Evolutionary conservation across 2,329 filamentous ascomycete species (phyloP).

Genomic region (Fusarium praegraminearum): DNA sequence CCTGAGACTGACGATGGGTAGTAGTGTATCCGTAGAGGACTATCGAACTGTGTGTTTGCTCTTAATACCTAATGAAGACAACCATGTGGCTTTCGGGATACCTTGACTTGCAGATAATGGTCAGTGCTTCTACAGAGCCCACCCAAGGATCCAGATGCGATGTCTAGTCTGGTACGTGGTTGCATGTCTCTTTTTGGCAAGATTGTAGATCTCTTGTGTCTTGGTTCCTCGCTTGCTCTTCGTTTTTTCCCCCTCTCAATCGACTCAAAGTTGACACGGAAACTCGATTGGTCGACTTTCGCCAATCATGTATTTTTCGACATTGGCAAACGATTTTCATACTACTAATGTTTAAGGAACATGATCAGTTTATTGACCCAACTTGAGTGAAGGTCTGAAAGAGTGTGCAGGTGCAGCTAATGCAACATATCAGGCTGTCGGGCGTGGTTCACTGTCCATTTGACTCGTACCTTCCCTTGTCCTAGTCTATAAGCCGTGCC

Average conservation of each 20-base stretch:
- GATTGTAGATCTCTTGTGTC: slow-evolving; percentile 33
- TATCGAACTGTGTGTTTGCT: slow-evolving; percentile 11
- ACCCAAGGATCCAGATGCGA: slow-evolving; percentile 30
- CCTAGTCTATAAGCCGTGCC: neutral
- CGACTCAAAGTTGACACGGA: neutral
- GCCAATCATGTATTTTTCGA: neutral
- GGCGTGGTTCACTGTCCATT: neutral
- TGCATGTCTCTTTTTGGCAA: slow-evolving; percentile 28
- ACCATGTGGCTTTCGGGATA: slow-evolving; percentile 38
- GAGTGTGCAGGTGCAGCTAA: neutral
- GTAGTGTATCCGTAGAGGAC: neutral
- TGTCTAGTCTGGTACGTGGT: slow-evolving; percentile 20
- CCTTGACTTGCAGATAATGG: slow-evolving; percentile 36
- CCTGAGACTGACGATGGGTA: neutral
- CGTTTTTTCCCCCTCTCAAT: neutral
- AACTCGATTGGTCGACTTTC: neutral
- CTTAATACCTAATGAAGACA: slow-evolving; percentile 18
- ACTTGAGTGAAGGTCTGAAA: neutral
- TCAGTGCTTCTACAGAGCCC: slow-evolving; percentile 39
- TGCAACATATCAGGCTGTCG: neutral
- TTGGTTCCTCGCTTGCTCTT: slow-evolving; percentile 3
- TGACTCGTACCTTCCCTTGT: neutral
- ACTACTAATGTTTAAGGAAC: neutral
- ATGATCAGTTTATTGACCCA: neutral
- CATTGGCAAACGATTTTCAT: neutral